These are phyloP conservation scores for Nakazawaea holstii DNA, from an alignment of 805 yeast species.

Conservation along the genomic window DNA sequence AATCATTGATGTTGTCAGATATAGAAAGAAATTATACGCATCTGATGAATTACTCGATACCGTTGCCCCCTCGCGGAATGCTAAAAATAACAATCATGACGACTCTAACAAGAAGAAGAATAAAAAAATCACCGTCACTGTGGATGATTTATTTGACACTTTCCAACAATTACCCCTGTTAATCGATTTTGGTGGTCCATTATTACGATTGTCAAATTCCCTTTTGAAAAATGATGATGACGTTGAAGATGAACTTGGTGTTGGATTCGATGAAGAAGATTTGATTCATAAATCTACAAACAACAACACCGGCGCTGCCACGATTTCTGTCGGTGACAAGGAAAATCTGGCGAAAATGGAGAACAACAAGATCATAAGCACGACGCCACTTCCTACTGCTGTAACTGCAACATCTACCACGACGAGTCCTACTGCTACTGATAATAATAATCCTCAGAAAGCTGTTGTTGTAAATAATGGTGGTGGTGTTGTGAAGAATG, in stretches of 20 bases:
- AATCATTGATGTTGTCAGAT: constrained; percentile 66
- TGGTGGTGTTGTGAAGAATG: too few relatives aligned
- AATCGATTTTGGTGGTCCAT: constrained; percentile 63
- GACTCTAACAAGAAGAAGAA: constrained; percentile 16
- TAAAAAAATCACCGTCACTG: constrained; percentile 41
- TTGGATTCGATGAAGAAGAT: background rate
- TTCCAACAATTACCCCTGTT: constrained; percentile 60
- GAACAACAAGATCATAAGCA: too few relatives aligned
- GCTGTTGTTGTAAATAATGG: too few relatives aligned
- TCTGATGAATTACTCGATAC: constrained; percentile 27
- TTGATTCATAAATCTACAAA: background rate
- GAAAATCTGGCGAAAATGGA: too few relatives aligned
- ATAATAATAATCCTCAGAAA: too few relatives aligned
- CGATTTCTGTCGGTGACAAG: too few relatives aligned
- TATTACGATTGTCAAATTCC: constrained; percentile 40
- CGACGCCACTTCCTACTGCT: too few relatives aligned
- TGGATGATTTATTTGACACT: constrained; percentile 65
- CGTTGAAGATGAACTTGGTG: constrained; percentile 17
- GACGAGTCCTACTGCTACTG: too few relatives aligned
- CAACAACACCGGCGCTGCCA: background rate
- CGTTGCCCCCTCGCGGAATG: background rate
- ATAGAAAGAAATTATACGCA: constrained; percentile 44
- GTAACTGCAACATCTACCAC: too few relatives aligned
- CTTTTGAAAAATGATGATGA: constrained; percentile 54
- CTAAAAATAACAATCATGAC: background rate